phyloP scores from a whole-genome alignment of 1,139 yeast species.

The Yamadazyma siamensis region DNA sequence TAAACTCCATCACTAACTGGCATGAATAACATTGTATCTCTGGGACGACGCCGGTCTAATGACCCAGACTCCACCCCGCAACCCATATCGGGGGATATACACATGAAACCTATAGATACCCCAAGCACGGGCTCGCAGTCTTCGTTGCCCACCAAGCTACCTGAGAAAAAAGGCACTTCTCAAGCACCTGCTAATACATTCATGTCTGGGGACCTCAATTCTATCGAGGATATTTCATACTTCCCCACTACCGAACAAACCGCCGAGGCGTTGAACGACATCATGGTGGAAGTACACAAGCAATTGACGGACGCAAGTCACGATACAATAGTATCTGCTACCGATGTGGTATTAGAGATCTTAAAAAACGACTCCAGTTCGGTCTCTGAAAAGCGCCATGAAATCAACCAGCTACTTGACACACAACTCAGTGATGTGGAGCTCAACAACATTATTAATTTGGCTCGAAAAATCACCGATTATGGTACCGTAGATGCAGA shows the following conservation, averaged over 20 bases:
- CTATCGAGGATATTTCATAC: constrained; percentile 14
- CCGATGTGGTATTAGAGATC: constrained; percentile 64
- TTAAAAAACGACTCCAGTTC: constrained; percentile 48
- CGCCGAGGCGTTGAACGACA: constrained; percentile 15
- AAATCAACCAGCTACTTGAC: constrained; percentile 43
- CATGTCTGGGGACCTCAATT: too few species aligned
- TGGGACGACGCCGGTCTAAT: too few species aligned
- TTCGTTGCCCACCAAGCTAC: constrained; percentile 4
- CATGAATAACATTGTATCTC: constrained; percentile 18
- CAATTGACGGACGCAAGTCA: constrained; percentile 40
- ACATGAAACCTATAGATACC: constrained; percentile 3
- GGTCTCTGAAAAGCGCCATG: constrained; percentile 30
- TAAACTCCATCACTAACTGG: too few species aligned
- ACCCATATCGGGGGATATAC: constrained; percentile 4
- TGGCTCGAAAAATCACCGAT: constrained; percentile 58
- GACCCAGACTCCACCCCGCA: constrained; percentile 8
- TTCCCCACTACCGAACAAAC: constrained; percentile 12
- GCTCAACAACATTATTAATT: constrained; percentile 51
- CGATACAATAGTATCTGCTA: constrained; percentile 48
- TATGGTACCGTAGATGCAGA: constrained; percentile 32
- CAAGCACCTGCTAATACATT: constrained; percentile 1
- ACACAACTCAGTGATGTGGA: constrained; percentile 38
- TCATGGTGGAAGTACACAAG: constrained; percentile 23
- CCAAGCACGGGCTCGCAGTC: constrained; percentile 1
- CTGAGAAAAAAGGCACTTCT: too few species aligned